Base-by-base conservation (phyloP, 495 filamentous ascomycete species). In the Hypoxylon fragiforme region DNA sequence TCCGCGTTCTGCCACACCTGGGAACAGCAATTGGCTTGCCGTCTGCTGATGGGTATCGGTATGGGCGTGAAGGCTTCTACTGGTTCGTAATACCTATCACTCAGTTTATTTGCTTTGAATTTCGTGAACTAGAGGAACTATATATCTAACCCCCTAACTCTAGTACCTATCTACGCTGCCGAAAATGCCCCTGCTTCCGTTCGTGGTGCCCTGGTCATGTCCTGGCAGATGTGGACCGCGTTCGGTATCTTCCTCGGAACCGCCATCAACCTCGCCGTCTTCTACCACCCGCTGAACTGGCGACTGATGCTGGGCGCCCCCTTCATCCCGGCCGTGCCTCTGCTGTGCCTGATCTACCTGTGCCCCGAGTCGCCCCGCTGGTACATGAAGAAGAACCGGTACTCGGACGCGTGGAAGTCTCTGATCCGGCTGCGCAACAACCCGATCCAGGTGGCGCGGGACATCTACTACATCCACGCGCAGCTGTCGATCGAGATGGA, bases 161-260 rank as follows among this genome's bases (percentile, higher is more conserved):
- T 38, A 15, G 84, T 90, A 12, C 87, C 89, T 6, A 81, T 95
- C 19, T 92, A 81, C 60, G 83, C 87, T 2, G 89, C 88, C 2
- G 90, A 95, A 61, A 90, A 86, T 65, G 75, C 80, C 8, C 90
- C 90, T 0, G 84, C 90, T 12, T 66, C 73, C 15, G 86, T 95
- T 44, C 79, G 90, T 57, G 90, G 90, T 38, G 87, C 81, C 6
- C 70, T 95, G n/a, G 86, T 89, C 30, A 92, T 95, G 89, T 80
- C 74, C 12, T 92, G 88, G 89, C 89, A 95, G 59, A 74, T 91
- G 67, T 91, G 88, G 88, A 90, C 87, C 6, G 89, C 88, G 1
- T 91, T 91, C 52, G 88, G 88, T 31, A 90, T 90, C 59, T 81
- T 90, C 58, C 70, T 89, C 5, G 89, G 89, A 12, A 83, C 79